phyloP scores from a whole-genome alignment of 2,329 filamentous ascomycete species.

The Aureobasidium zeae region DNA sequence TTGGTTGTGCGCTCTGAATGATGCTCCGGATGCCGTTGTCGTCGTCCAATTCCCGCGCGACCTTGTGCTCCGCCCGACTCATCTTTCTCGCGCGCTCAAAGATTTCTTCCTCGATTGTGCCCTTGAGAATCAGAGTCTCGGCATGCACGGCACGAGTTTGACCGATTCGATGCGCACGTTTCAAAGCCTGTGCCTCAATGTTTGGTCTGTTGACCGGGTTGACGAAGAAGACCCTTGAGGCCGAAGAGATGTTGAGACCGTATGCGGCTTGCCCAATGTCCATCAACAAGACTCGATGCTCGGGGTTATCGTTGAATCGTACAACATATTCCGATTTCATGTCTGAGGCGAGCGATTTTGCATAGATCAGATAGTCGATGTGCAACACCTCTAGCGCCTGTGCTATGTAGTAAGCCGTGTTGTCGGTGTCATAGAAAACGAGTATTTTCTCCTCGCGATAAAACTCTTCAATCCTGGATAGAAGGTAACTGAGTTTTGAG shows the following conservation, averaged over 20 bases:
- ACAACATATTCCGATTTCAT: constrained; percentile 66
- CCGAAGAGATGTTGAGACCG: constrained; percentile 73
- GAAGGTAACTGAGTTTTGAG: constrained; percentile 76
- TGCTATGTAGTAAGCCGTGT: constrained; percentile 76
- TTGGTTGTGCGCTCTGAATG: constrained; percentile 46
- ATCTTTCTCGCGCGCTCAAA: constrained; percentile 63
- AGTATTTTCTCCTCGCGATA: constrained; percentile 74
- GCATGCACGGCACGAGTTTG: constrained; percentile 71
- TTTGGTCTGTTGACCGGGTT: constrained; percentile 78
- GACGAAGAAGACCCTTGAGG: constrained; percentile 80
- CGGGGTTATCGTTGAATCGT: constrained; percentile 61
- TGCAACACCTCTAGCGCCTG: constrained; percentile 67
- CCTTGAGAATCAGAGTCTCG: constrained; percentile 72
- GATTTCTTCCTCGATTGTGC: constrained; percentile 79
- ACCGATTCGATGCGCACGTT: constrained; percentile 78
- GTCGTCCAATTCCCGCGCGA: constrained; percentile 50
- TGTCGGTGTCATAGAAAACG: constrained; percentile 85
- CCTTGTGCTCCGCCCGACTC: constrained; percentile 51
- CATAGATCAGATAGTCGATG: constrained; percentile 57
- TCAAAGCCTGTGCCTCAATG: constrained; percentile 83
- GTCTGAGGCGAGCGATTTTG: constrained; percentile 50
- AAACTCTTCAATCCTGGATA: constrained; percentile 61
- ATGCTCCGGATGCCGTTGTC: constrained; percentile 50
- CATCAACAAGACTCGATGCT: constrained; percentile 75
- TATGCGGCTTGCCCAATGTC: constrained; percentile 84